Evolutionary conservation across 495 filamentous ascomycete genomes (phyloP).

Genomic region (Neurospora sp.): DNA sequence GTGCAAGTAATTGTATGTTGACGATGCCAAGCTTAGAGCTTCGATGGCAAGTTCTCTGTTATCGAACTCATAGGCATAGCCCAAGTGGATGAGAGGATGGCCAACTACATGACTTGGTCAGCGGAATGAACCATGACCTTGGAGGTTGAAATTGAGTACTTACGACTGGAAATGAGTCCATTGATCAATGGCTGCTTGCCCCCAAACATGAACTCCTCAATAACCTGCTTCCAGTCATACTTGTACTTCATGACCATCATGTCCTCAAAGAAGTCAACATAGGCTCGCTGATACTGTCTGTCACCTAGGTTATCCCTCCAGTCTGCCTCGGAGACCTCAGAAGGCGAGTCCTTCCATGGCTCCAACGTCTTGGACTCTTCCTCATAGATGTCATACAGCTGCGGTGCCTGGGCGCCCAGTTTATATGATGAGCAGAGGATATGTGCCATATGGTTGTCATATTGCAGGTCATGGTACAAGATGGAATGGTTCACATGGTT

Average conservation of each 20-base stretch:
- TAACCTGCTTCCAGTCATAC: conserved; percentile 77
- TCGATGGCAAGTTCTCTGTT: conserved; percentile 77
- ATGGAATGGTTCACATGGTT: conserved; percentile 89
- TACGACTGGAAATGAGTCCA: conserved; percentile 66
- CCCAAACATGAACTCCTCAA: conserved; percentile 64
- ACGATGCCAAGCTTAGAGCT: conserved; percentile 58
- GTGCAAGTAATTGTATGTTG: conserved; percentile 66
- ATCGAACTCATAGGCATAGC: conserved; percentile 75
- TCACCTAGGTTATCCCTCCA: conserved; percentile 80
- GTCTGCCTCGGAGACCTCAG: conserved; percentile 69
- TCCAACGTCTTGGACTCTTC: conserved; percentile 58
- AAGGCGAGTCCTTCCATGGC: conserved; percentile 75
- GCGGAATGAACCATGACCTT: not conserved
- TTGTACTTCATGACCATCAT: conserved; percentile 57
- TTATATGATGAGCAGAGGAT: conserved; percentile 77
- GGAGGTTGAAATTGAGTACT: conserved; percentile 21
- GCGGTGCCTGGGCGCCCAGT: conserved; percentile 60
- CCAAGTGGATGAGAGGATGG: conserved; percentile 81
- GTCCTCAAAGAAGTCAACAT: conserved; percentile 88
- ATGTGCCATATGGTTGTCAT: conserved; percentile 84
- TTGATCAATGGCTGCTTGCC: conserved; percentile 72
- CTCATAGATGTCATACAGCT: conserved; percentile 74
- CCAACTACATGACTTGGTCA: conserved; percentile 47
- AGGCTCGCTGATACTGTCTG: conserved; percentile 75
- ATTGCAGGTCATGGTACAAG: conserved; percentile 64